Percentiles rank a stretch among this genome's conserved stretches.
Conservation (phyloP, 1,284 basidiomycete genomes). For the Wolfiporia cocos region DNA sequence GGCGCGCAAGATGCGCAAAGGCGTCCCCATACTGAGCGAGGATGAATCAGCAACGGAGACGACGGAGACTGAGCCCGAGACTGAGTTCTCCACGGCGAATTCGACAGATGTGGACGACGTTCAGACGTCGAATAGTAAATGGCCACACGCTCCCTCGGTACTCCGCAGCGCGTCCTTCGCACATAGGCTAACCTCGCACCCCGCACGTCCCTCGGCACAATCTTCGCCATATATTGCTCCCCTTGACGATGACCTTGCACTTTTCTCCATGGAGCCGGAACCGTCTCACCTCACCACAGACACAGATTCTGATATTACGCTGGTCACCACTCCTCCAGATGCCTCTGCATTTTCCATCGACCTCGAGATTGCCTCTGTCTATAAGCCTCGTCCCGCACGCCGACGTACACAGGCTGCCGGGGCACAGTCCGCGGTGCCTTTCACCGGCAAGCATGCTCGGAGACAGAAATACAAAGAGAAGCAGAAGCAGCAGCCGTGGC, state of each 20-base stretch:
- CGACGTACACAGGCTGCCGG: conserved; percentile 28
- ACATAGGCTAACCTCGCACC: conserved; percentile 18
- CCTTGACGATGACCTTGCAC: conserved; percentile 27
- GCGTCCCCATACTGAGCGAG: conserved; percentile 3
- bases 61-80: conserved; percentile 34
- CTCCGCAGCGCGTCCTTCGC: conserved; percentile 8
- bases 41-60: conserved; percentile 17
- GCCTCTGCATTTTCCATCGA: conserved; percentile 34
- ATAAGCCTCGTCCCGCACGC: conserved; percentile 62
- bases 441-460: conserved; percentile 29
- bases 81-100: conserved; percentile 19
- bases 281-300: conserved; percentile 24
- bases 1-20: conserved; percentile 24
- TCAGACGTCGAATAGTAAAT: conserved; percentile 12
- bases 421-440: conserved; percentile 18
- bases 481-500: conserved; percentile 23
- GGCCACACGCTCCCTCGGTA: conserved; percentile 11
- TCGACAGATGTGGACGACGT: conserved; percentile 33
- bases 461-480: conserved; percentile 28
- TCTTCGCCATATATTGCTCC: conserved; percentile 24
- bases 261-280: conserved; percentile 47
- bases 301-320: conserved; percentile 12
- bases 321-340: conserved; percentile 6
- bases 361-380: conserved; percentile 63
- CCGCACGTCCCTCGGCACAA: conserved; percentile 19